A percentile compares a stretch with the other conserved stretches of the same genome.
These are phyloP conservation scores for Cystobasidium onofrii DNA, from an alignment of 768 basidiomycete genomes.

Conservation along the genomic window DNA sequence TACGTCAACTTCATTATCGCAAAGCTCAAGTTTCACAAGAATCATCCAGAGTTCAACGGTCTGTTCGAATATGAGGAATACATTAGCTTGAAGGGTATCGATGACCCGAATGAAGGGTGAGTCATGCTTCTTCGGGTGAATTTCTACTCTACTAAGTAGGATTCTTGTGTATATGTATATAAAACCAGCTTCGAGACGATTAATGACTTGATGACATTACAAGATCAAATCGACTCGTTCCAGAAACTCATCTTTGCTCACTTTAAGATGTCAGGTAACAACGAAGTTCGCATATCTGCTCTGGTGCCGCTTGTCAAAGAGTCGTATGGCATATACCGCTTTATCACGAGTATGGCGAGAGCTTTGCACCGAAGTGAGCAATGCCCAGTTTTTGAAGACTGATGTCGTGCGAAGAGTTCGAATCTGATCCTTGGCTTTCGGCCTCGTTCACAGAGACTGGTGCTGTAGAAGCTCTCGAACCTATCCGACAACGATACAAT, in stretches of 20 bases:
- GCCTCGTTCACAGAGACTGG: constrained; percentile 60
- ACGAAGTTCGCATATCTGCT: constrained; percentile 93
- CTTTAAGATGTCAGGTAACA: constrained; percentile 81
- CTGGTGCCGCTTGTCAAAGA: constrained; percentile 96
- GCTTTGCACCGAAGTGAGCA: constrained; percentile 85
- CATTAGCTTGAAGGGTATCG: constrained; percentile 89
- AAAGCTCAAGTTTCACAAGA: constrained; percentile 88
- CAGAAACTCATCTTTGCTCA: constrained; percentile 95
- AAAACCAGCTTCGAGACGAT: constrained; percentile 90
- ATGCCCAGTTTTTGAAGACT: no score
- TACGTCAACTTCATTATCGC: constrained; percentile 93
- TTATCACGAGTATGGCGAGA: constrained; percentile 96
- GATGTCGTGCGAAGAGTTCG: no score
- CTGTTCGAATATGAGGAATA: constrained; percentile 99
- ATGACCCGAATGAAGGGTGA: constrained; percentile 98
- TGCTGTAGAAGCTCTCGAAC: constrained; percentile 78
- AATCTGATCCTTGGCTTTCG: not conserved
- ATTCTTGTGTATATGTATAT: not conserved
- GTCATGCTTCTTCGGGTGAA: no score
- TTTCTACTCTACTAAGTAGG: no score
- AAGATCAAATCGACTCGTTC: constrained; percentile 98
- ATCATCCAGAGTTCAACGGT: constrained; percentile 95
- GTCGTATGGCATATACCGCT: constrained; percentile 97
- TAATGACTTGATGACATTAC: constrained; percentile 89
- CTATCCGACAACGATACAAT: constrained; percentile 73